Conservation (phyloP, 805 yeast species). For the Brettanomyces naardenensis region DNA sequence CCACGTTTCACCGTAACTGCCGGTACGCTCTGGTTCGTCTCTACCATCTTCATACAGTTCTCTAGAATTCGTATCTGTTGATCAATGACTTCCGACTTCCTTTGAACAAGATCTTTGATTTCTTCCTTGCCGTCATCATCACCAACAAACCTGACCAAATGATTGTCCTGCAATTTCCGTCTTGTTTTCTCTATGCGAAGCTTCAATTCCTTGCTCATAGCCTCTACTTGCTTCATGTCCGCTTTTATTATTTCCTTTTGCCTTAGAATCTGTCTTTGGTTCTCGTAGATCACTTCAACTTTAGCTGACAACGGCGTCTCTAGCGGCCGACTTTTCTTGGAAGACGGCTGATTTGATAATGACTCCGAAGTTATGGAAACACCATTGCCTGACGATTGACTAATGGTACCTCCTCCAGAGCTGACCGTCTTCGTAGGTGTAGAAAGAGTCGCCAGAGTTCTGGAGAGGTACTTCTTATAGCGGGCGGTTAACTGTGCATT, state of each 20-base stretch:
- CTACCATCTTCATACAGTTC: slow-evolving; percentile 35
- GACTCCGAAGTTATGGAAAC: too few species aligned
- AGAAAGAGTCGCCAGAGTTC: slow-evolving; percentile 12
- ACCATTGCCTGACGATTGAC: too few species aligned
- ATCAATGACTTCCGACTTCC: slow-evolving; percentile 61
- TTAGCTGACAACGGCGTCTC: slow-evolving; percentile 17
- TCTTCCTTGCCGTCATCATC: slow-evolving; percentile 7
- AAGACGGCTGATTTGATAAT: too few species aligned
- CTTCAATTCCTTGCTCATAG: slow-evolving; percentile 11
- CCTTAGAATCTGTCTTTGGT: slow-evolving; percentile 19
- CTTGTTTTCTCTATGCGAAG: slow-evolving; percentile 5
- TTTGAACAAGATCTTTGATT: slow-evolving; percentile 30
- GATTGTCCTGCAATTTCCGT: neutral
- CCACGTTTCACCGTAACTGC: slow-evolving; percentile 11
- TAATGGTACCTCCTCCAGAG: too few species aligned
- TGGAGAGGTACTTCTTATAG: slow-evolving; percentile 16
- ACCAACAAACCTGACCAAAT: slow-evolving; percentile 2
- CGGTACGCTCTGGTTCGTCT: slow-evolving; percentile 15
- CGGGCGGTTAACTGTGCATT: slow-evolving; percentile 15
- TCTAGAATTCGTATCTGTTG: slow-evolving; percentile 69
- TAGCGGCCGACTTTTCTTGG: slow-evolving; percentile 2
- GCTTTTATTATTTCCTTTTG: slow-evolving; percentile 14
- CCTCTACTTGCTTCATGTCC: slow-evolving; percentile 11
- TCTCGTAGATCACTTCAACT: slow-evolving; percentile 23
- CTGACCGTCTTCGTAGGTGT: slow-evolving; percentile 8